These are phyloP conservation scores for Phoma sp. DNA, from an alignment of 2,329 filamentous ascomycete genomes.

Conservation along the genomic window DNA sequence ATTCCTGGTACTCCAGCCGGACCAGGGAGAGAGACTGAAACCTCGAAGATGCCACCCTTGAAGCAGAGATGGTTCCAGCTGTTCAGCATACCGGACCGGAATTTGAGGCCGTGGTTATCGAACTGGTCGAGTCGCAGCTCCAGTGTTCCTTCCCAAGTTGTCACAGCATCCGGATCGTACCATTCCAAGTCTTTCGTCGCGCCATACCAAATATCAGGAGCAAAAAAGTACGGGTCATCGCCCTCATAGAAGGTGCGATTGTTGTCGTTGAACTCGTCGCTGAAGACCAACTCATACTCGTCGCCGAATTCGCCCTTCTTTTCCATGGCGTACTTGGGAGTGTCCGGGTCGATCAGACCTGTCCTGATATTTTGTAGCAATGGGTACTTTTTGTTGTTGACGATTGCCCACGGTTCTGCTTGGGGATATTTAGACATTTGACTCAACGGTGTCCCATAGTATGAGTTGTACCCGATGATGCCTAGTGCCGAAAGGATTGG, in stretches of 20 bases:
- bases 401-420: conserved; percentile 52
- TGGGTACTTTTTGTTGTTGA: conserved; percentile 57
- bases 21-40: conserved; percentile 60
- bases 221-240: conserved; percentile 64
- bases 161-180: conserved; percentile 61
- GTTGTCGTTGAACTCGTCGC: conserved; percentile 62
- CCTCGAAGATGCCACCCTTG: conserved; percentile 61
- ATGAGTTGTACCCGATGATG: conserved; percentile 48
- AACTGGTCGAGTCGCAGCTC: conserved; percentile 56
- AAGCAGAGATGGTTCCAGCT: conserved; percentile 63
- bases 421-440: conserved; percentile 45
- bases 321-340: conserved; percentile 55
- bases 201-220: conserved; percentile 62
- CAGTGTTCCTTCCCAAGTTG: conserved; percentile 56
- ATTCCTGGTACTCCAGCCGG: conserved; percentile 57
- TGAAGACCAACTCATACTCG: conserved; percentile 59
- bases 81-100: conserved; percentile 60
- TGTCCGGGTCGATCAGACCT: conserved; percentile 60
- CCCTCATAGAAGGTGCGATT: conserved; percentile 63
- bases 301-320: conserved; percentile 55
- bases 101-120: conserved; percentile 54
- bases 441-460: conserved; percentile 49
- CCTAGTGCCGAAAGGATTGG: conserved; percentile 58
- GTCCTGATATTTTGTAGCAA: conserved; percentile 57
- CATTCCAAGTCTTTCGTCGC: conserved; percentile 59